Evolutionary conservation across 345 rosid species (phyloP), one percentile per base, ranked within the genome.

Genomic region (Conringia planisiliqua): DNA sequence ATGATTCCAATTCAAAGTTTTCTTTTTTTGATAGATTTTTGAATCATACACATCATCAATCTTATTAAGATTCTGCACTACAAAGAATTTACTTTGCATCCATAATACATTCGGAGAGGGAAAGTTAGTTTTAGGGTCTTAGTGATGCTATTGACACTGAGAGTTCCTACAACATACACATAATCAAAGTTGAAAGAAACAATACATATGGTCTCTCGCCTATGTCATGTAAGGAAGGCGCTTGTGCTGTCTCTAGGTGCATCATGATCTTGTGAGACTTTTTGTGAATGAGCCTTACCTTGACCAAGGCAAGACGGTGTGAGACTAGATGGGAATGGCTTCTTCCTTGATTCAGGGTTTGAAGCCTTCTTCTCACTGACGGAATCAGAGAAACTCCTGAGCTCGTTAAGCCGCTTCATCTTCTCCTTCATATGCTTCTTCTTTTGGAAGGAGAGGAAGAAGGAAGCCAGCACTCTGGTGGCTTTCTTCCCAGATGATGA

Each of bases 361-460:
- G 72, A 56, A 1, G 24, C 10, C 24, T 54, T 77, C 13, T 11
- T 64, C 9, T 57, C 76, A 47, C 62, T 38, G 5, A 71, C 67
- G 6, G 80, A 56, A 38, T 56, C 66, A 0, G 80, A 77, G 61
- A 64, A 77, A 56, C 80, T 70, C 61, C 54, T 56, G 66, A 55
- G 76, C n/a, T 77, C 72, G 61, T 63, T 77, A 57, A 70, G 80
- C 35, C 67, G 80, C 39, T 77, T 77, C 68, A 71, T 71, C 67
- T 77, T 77, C 66, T 77, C 76, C 36, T 70, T 70, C 44, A 62
- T 70, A 35, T 76, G 75, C 54, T 70, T 70, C 61, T 71, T 64
- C 62, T 76, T 76, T 18, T 70, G 75, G 66, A 76, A 76, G 6
- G 72, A 29, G 5, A 70, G 54, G 72, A 77, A 77, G 76, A 77